Base-by-base conservation (phyloP, 2,329 filamentous ascomycete species). In the Ophiosphaerella narmari region DNA sequence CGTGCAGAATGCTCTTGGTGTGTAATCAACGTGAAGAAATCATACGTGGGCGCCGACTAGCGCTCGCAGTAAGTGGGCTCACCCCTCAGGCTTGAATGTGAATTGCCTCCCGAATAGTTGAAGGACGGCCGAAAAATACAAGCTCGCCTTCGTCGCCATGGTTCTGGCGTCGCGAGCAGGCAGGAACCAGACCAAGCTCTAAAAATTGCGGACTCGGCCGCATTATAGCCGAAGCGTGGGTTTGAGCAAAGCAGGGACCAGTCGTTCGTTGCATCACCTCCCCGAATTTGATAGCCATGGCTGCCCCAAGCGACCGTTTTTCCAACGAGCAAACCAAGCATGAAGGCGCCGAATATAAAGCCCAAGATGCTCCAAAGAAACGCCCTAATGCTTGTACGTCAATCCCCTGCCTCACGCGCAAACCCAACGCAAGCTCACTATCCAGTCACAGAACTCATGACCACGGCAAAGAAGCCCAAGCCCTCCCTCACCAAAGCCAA, bases 391-490 rank as follows among this genome's bases (percentile, higher is more conserved):
- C 75, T 35, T 74, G 72, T 74, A 67, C 31, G 64, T 42, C 46
- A 39, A 18, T 37, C 35, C 38, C 26, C 14, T 13, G 6, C 5
- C n/a, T 13, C 4, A 26, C 18, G 7, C 7, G 16, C 21, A 36
- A 39, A 52, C 35, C 32, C 42, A 46, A 40, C 50, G 40, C 52
- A 45, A 62, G 59, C 60, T 71, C 38, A 71, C 57, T 24, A 39
- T 40, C 54, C 65, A 78, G 76, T 79, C 67, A 68, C 74, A 74
- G 75, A 77, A 64, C 70, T 79, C 49, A 78, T 79, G 77, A 63
- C 67, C 7, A 56, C 60, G 29, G 62, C 75, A 7, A 75, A 76
- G 57, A 70, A 74, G 44, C 62, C 66, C 18, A 76, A 73, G 47
- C 52, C 69, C 21, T 31, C 29, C 55, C 57, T 48, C 48, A 39